Evolutionary conservation across 257 asterid genomes (phyloP), one percentile per base, ranked within the genome.

Genomic region (Capsicum baccatum): DNA sequence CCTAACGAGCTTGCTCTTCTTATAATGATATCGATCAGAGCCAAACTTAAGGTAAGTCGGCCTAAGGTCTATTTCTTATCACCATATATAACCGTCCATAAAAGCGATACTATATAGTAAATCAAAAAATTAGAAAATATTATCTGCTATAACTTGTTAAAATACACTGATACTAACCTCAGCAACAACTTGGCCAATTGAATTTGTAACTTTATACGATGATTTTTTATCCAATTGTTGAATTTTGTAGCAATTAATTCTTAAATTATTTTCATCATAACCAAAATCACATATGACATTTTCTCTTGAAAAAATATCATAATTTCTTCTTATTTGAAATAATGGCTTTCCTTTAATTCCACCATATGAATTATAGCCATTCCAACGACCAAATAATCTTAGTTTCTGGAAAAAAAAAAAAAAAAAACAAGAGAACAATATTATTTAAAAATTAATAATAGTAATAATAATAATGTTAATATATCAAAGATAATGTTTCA

Each of bases 271-370:
- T 86, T 83, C 85, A n/a, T 87, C 89, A n/a, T 85, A 64, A 14
- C 85, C 91, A 58, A 93, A 93, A 11, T 85, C 81, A 86, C 89
- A 90, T 26, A 86, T 86, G 52, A 59, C 60, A 3, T 89, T 85
- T 79, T 87, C 87, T 11, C 89, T 86, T 44, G 90, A 83, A 68
- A 89, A 56, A 14, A 50, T 54, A 11, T 64, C 57, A 70, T 10
- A 69, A 39, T 84, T 89, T 84, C 92, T 95, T 81, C 86, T 89
- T 7, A 92, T 92, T 85, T 74, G 88, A 86, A 95, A 92, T 92
- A 93, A 92, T 82, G 92, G 91, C 58, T 64, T 86, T 73, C 85
- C 91, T 60, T 82, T 85, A 15, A 81, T 63, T 21, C 56, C 84
- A 59, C 55, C 87, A 95, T 91, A 89, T 68, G 76, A 68, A 76